These are phyloP conservation scores for Xerocomus alliaceus DNA, from an alignment of 1,284 basidiomycete genomes.

Conservation along the genomic window DNA sequence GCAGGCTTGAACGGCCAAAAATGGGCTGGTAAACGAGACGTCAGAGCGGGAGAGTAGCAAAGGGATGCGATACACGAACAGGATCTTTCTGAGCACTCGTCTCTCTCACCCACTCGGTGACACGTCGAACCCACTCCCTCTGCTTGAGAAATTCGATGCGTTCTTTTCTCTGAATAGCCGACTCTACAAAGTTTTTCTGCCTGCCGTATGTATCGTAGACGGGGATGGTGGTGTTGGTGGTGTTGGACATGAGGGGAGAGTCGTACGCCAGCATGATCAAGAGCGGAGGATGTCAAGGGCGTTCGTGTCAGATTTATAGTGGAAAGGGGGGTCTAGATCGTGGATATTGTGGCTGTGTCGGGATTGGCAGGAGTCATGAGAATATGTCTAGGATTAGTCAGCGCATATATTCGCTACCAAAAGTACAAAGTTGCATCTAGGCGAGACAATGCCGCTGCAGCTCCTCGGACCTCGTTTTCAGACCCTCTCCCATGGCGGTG, in stretches of 20 bases:
- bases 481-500: conserved; percentile 59
- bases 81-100: conserved; percentile 38
- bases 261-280: conserved; percentile 30
- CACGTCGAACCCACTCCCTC: conserved; percentile 44
- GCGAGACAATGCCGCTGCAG: neutral
- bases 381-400: conserved; percentile 41
- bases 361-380: conserved; percentile 29
- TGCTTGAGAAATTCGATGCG: conserved; percentile 45
- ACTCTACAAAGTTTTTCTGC: conserved; percentile 37
- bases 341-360: conserved; percentile 32
- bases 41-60: neutral
- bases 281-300: conserved; percentile 14
- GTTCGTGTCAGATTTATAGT: conserved; percentile 26
- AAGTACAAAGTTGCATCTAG: conserved; percentile 1
- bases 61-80: conserved; percentile 19
- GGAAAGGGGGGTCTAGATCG: conserved; percentile 32
- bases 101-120: conserved; percentile 45
- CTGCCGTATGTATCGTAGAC: conserved; percentile 37
- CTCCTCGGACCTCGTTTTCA: conserved; percentile 62
- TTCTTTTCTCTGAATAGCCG: conserved; percentile 34
- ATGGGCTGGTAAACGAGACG: conserved; percentile 17
- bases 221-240: neutral
- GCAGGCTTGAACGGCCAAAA: conserved; percentile 25
- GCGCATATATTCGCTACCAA: conserved; percentile 3
- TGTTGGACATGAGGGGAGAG: conserved; percentile 10